These are phyloP conservation scores for Capsella rubella DNA, from an alignment of 441 rosid species.

Conservation along the genomic window DNA sequence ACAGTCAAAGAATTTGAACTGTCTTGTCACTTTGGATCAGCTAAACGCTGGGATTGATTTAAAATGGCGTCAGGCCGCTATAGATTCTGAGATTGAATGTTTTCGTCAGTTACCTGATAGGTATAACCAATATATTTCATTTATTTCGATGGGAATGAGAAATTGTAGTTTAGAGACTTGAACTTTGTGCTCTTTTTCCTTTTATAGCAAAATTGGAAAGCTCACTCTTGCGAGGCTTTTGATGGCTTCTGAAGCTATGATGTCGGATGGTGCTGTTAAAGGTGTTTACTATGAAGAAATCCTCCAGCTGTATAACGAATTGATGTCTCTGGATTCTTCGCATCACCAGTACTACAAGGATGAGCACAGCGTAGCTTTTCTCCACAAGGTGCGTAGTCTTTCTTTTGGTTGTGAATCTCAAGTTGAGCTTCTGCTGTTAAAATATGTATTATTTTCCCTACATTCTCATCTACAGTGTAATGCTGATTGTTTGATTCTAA, in stretches of 20 bases:
- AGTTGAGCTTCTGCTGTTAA: constrained; percentile 5
- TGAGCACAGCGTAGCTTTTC: constrained; percentile 64
- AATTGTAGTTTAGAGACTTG: not conserved
- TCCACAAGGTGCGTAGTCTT: constrained; percentile 60
- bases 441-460: not conserved
- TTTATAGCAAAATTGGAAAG: constrained; percentile 85
- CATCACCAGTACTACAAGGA: constrained; percentile 83
- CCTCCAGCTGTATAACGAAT: constrained; percentile 64
- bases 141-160: constrained; percentile 21
- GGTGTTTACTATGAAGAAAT: constrained; percentile 61
- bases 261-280: constrained; percentile 39
- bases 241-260: constrained; percentile 67
- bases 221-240: constrained; percentile 88
- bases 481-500: constrained; percentile 18
- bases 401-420: constrained; percentile 19
- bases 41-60: constrained; percentile 45
- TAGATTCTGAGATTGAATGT: constrained; percentile 50
- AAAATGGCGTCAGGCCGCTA: constrained; percentile 59
- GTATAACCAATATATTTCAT: constrained; percentile 48
- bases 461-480: constrained; percentile 4
- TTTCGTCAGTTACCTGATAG: constrained; percentile 64
- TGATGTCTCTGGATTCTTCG: constrained; percentile 72
- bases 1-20: constrained; percentile 33
- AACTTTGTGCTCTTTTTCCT: constrained; percentile 20
- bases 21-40: constrained; percentile 4